Base-by-base conservation (phyloP, 2,329 filamentous ascomycete species). In the Talaromyces albobiverticillius region DNA sequence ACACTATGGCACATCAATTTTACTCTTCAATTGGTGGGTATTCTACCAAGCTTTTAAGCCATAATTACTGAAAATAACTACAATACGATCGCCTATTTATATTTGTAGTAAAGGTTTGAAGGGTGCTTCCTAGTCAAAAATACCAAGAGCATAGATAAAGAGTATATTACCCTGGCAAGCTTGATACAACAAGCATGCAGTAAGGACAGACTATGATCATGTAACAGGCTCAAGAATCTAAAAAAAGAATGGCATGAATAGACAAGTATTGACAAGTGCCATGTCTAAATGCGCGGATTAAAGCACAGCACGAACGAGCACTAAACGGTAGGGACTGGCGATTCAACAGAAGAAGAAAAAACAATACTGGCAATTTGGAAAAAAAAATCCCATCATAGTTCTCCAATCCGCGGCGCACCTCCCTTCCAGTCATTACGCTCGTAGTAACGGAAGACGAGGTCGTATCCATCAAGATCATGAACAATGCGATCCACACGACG, bases 381-480 rank as follows among this genome's bases (percentile, higher is more conserved):
- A 10, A 10, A 29, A 46, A 45, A 48, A 18, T 20, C 18, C 36
- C 4, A 22, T 40, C 14, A 51, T 14, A 55, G 26, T 71, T 86
- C 84, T 34, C 84, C 84, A 67, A 87, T 70, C 64, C 83, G 76
- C 45, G 84, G 83, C 60, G 80, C 80, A 59, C 83, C 83, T 51
- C 83, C 83, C 70, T 81, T 81, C 82, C 83, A 97, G 64, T 88
- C 93, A 61, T 95, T 85, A 56, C 90, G 84, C 77, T 97, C 92
- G 68, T 95, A 99, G 79, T 95, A 96, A 56, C 93, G 84, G 77
- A 99, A 99, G 43, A 99, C 88, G 34, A 99, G 80, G 71, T 97
- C 92, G 68, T 99, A 99, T 51, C 95, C 94, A 67, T 99, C 93
- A 64, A 99, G 86, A 66, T 97, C 92, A 71, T 99, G 94, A 48